Percentiles rank a stretch among this genome's conserved stretches.
phyloP scores from a whole-genome alignment of 352 stramenopile species.

The Pseudoperonospora humuli region DNA sequence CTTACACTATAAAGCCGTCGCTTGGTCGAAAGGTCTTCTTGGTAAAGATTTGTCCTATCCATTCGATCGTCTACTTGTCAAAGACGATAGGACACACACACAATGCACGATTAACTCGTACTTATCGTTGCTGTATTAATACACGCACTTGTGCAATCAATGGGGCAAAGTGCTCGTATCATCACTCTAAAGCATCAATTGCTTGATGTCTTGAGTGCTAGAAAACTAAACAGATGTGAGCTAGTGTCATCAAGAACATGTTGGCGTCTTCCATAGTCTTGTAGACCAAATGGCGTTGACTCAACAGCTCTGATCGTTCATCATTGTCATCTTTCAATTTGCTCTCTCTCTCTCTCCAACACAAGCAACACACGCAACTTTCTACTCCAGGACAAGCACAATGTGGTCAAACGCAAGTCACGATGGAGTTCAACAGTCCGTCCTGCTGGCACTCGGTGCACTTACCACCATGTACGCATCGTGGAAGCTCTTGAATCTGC shows the following conservation, averaged over 20 bases:
- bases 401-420: constrained; percentile 27
- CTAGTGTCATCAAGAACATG: background rate
- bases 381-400: background rate
- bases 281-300: background rate
- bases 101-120: constrained; percentile 4
- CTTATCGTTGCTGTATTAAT: constrained; percentile 3
- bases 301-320: background rate
- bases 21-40: constrained; percentile 7
- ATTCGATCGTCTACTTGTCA: constrained; percentile 11
- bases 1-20: constrained; percentile 4
- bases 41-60: background rate
- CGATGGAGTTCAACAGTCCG: constrained; percentile 11
- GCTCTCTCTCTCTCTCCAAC: constrained; percentile 6
- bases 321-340: constrained; percentile 15
- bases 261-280: too few relatives aligned
- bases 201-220: too few relatives aligned
- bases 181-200: constrained; percentile 3
- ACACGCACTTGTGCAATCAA: constrained; percentile 17
- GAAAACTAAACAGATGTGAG: too few relatives aligned
- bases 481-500: constrained; percentile 17
- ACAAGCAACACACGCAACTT: constrained; percentile 4
- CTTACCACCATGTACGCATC: constrained; percentile 15
- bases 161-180: constrained; percentile 3
- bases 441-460: constrained; percentile 12
- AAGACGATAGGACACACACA: background rate